Evolutionary conservation across 75 land plant species (phyloP).

Genomic region (Picea glauca): DNA sequence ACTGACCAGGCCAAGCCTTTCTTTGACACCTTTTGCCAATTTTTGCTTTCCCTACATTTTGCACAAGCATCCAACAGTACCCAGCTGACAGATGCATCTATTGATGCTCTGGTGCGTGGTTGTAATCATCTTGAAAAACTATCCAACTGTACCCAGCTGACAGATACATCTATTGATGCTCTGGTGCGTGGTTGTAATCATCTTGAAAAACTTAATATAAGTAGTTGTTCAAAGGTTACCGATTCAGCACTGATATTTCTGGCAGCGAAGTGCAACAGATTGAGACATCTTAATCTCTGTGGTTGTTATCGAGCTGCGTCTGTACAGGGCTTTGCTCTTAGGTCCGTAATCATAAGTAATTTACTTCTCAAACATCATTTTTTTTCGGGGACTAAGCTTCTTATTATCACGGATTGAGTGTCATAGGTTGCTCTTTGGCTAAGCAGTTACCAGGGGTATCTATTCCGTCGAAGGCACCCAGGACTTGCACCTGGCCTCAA

Average conservation of each 20-base stretch:
- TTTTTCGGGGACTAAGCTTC: no score
- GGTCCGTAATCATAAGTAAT: no score
- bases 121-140: slow-evolving; percentile 73
- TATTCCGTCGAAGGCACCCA: no score
- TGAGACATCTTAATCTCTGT: slow-evolving; percentile 82
- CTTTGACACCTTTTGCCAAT: no score
- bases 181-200: slow-evolving; percentile 75
- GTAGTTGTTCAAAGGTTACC: slow-evolving; percentile 75
- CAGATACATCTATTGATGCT: slow-evolving; percentile 52
- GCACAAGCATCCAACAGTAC: slow-evolving; percentile 44
- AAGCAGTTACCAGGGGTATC: no score
- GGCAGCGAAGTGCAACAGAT: slow-evolving; percentile 41
- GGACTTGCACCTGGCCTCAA: no score
- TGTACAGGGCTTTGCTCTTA: slow-evolving; percentile 76
- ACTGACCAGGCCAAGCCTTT: no score
- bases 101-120: slow-evolving; percentile 70
- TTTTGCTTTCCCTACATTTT: no score
- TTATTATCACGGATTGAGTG: no score
- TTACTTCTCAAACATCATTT: no score
- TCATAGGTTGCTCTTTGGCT: no score
- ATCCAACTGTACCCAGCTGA: no score
- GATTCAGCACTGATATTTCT: slow-evolving; percentile 71
- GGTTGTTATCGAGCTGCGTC: slow-evolving; percentile 84
- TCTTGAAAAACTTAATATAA: slow-evolving; percentile 74
- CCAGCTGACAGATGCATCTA: slow-evolving; percentile 63